Evolutionary conservation across 2,329 filamentous ascomycete genomes (phyloP).

Genomic region (Colletotrichum acutatum): DNA sequence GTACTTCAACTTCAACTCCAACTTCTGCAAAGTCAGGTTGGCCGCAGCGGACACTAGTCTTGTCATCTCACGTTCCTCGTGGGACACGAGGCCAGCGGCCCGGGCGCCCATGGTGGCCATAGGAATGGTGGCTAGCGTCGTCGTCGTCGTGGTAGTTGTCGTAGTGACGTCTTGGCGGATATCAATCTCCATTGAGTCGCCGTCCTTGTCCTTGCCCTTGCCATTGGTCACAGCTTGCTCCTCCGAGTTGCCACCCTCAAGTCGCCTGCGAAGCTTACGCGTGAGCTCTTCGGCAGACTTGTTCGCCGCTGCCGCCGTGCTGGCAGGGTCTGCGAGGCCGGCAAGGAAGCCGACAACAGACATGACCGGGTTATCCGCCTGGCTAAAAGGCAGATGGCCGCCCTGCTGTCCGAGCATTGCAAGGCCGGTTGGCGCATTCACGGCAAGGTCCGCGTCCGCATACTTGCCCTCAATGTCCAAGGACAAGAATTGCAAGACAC

Average conservation of each 20-base stretch:
- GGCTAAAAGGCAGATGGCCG: conserved; percentile 84
- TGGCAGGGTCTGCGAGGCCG: conserved; percentile 87
- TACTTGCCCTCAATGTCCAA: conserved; percentile 98
- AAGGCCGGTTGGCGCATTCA: conserved; percentile 67
- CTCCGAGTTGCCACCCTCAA: conserved; percentile 66
- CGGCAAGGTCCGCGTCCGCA: conserved; percentile 75
- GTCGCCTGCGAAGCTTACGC: conserved; percentile 79
- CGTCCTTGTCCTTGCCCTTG: conserved; percentile 68
- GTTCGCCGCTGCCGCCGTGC: conserved; percentile 89
- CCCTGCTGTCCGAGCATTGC: conserved; percentile 77
- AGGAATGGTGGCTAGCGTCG: conserved; percentile 78
- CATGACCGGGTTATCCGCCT: conserved; percentile 95
- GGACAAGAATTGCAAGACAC: conserved; percentile 95
- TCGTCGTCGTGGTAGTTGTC: conserved; percentile 61
- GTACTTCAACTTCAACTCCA: conserved; percentile 94
- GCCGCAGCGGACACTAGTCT: conserved; percentile 91
- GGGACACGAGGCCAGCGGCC: conserved; percentile 87
- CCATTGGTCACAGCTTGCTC: conserved; percentile 56
- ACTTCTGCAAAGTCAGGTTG: conserved; percentile 93
- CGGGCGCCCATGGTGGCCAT: conserved; percentile 88
- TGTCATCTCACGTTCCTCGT: conserved; percentile 97
- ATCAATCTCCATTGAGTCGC: conserved; percentile 74
- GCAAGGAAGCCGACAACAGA: conserved; percentile 96
- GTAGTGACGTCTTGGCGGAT: conserved; percentile 58
- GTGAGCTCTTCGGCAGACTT: conserved; percentile 90